Evolutionary conservation across 2,329 filamentous ascomycete genomes (phyloP).

Genomic region (Hypomyces rosellus): DNA sequence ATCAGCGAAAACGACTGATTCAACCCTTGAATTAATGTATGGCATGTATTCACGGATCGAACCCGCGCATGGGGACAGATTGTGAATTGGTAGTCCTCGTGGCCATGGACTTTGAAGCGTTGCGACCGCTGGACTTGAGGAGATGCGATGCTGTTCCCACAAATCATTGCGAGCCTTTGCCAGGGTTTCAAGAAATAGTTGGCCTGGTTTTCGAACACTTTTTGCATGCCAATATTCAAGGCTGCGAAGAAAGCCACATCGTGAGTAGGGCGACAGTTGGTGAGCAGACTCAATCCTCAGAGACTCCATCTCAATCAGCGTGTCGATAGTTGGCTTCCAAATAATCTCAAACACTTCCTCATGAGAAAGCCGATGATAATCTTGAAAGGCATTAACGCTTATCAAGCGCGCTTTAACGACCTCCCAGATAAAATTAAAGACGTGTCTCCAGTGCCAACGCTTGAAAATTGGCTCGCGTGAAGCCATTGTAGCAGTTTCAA

Average conservation of each 20-base stretch:
- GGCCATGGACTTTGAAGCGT: constrained; percentile 6
- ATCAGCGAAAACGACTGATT: background rate
- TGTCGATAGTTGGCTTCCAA: constrained; percentile 5
- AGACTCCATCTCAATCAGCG: background rate
- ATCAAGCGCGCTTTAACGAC: background rate
- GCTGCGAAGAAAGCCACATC: background rate
- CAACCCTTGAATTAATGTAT: background rate
- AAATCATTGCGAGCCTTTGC: background rate
- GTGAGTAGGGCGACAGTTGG: too few species aligned
- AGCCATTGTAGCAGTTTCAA: constrained; percentile 4
- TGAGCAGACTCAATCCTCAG: background rate
- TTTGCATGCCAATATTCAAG: background rate
- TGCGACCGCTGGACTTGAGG: background rate
- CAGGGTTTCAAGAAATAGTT: constrained; percentile 2
- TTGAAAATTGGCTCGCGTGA: constrained; percentile 3
- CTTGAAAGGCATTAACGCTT: background rate
- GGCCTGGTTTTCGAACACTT: background rate
- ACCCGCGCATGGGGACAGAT: background rate
- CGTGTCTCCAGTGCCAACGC: background rate
- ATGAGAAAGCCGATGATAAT: background rate
- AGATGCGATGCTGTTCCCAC: constrained; percentile 1
- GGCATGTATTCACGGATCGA: too few species aligned
- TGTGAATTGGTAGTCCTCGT: constrained; percentile 4
- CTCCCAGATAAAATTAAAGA: background rate
- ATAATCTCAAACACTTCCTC: constrained; percentile 1